These are phyloP conservation scores for Lodderomyces jiufengensis DNA, from an alignment of 1,139 yeast genomes.

Conservation along the genomic window DNA sequence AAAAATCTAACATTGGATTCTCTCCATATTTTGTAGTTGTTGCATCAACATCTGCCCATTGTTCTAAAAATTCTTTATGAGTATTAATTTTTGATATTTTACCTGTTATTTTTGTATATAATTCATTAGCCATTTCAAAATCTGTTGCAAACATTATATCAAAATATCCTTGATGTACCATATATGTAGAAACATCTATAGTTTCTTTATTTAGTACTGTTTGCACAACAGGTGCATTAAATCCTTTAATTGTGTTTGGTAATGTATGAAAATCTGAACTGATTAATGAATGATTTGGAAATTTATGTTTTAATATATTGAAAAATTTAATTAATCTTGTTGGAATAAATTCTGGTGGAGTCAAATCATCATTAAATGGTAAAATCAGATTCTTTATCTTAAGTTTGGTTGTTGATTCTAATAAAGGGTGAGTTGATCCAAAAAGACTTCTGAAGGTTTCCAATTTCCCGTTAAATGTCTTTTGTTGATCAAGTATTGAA, in stretches of 20 bases:
- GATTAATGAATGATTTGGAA: constrained; percentile 72
- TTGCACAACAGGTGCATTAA: constrained; percentile 78
- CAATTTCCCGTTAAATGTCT: constrained; percentile 19
- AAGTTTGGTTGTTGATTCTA: constrained; percentile 33
- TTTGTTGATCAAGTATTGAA: constrained; percentile 28
- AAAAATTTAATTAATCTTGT: constrained; percentile 68
- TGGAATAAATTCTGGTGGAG: constrained; percentile 80
- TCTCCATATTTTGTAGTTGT: constrained; percentile 78
- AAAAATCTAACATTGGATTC: constrained; percentile 82
- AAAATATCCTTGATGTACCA: constrained; percentile 81
- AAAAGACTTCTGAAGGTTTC: constrained; percentile 31
- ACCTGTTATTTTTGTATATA: constrained; percentile 66
- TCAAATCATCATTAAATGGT: constrained; percentile 66
- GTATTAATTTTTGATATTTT: constrained; percentile 52
- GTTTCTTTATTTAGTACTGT: constrained; percentile 66
- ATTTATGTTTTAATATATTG: constrained; percentile 56
- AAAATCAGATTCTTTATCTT: constrained; percentile 28
- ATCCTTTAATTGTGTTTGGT: constrained; percentile 63
- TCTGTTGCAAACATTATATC: constrained; percentile 88
- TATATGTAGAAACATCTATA: constrained; percentile 69
- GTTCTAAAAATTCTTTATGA: constrained; percentile 62
- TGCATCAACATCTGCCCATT: constrained; percentile 68
- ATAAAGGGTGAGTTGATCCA: constrained; percentile 41
- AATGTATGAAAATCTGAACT: constrained; percentile 71
- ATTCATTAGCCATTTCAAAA: constrained; percentile 56